A percentile compares a stretch with the other conserved stretches of the same genome.
phyloP scores from a whole-genome alignment of 2,329 filamentous ascomycete species.

The Aspergillus ibericus region DNA sequence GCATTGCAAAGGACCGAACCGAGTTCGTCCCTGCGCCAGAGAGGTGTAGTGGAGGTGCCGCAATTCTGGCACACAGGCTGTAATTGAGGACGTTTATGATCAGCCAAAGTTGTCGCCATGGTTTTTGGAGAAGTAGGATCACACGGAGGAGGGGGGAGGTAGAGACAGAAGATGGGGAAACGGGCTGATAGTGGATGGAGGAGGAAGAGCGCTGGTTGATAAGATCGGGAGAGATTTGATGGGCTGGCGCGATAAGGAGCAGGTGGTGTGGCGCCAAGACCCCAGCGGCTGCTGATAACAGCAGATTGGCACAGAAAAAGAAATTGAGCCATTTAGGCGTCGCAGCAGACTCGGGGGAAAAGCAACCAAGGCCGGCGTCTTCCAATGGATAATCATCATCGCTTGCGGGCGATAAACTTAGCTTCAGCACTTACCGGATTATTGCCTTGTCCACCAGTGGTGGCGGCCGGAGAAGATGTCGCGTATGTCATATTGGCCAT shows the following conservation, averaged over 20 bases:
- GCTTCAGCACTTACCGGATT: slow-evolving; percentile 40
- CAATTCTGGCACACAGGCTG: slow-evolving; percentile 98
- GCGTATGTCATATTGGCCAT: slow-evolving; percentile 63
- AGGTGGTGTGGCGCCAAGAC: slow-evolving; percentile 40
- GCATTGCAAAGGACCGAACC: slow-evolving; percentile 97
- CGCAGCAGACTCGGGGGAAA: slow-evolving; percentile 1
- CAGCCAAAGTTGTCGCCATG: slow-evolving; percentile 51
- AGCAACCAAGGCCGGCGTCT: slow-evolving; percentile 17
- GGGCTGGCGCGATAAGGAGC: slow-evolving; percentile 49
- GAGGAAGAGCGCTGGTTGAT: slow-evolving; percentile 31
- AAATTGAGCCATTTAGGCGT: slow-evolving; percentile 17
- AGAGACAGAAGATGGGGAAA: slow-evolving; percentile 21
- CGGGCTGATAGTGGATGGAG: slow-evolving; percentile 27
- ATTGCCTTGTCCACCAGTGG: slow-evolving; percentile 61
- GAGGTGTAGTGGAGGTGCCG: slow-evolving; percentile 87
- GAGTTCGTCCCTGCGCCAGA: slow-evolving; percentile 96
- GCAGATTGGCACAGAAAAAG: slow-evolving; percentile 27
- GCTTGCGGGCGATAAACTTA: neutral
- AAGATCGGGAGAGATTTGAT: slow-evolving; percentile 46
- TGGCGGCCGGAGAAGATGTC: slow-evolving; percentile 65
- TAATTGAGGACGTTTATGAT: slow-evolving; percentile 59
- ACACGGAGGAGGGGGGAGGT: slow-evolving; percentile 20
- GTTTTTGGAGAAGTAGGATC: slow-evolving; percentile 17
- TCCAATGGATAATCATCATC: slow-evolving; percentile 1
- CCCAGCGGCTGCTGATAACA: slow-evolving; percentile 33